Evolutionary conservation across 495 filamentous ascomycete species (phyloP).

Genomic region (Penicillium arizonense): DNA sequence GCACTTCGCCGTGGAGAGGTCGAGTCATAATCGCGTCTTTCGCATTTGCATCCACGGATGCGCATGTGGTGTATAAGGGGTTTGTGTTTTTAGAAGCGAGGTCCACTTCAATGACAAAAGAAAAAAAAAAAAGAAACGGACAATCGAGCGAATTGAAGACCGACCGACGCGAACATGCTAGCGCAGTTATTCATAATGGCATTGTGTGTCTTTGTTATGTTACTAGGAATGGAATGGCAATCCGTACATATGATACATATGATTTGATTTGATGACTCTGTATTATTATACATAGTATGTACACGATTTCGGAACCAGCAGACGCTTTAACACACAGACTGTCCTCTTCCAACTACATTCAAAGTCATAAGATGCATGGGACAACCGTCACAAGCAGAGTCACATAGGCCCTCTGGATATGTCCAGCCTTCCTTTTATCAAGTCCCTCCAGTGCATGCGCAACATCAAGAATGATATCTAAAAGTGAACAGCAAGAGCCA

Average conservation of each 20-base stretch:
- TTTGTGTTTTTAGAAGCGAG: constrained; percentile 19
- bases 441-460: too few species aligned
- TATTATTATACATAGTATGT: too few species aligned
- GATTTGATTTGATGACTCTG: neutral
- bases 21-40: constrained; percentile 34
- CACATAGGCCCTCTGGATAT: too few species aligned
- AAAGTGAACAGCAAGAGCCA: neutral
- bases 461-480: neutral
- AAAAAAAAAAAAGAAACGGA: constrained; percentile 1
- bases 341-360: too few species aligned
- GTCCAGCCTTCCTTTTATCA: too few species aligned
- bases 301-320: too few species aligned
- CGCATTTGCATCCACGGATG: constrained; percentile 13
- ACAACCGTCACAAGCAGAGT: too few species aligned
- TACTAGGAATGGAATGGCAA: constrained; percentile 1
- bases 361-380: too few species aligned
- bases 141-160: neutral
- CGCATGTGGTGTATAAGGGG: constrained; percentile 22
- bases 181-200: constrained; percentile 9
- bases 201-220: neutral
- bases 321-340: neutral
- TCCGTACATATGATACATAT: constrained; percentile 8
- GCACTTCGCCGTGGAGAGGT: constrained; percentile 82
- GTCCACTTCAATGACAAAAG: constrained; percentile 8
- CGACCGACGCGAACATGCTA: constrained; percentile 3